A percentile compares a stretch with the other conserved stretches of the same genome.
Conservation (phyloP, 768 basidiomycete genomes). For the Xerocomellus amylosporus region DNA sequence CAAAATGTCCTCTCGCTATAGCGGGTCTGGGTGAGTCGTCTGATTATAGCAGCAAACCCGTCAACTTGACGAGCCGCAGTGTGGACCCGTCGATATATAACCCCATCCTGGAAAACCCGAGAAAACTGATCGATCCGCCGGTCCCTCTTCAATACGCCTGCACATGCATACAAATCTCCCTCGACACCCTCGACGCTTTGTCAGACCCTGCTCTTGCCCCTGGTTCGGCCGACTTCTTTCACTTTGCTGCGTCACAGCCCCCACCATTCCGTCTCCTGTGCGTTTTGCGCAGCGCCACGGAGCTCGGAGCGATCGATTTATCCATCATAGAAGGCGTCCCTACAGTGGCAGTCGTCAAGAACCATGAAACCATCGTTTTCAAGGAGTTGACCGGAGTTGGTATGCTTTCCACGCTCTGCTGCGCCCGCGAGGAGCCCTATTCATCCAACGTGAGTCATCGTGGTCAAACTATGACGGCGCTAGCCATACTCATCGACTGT, state of each 20-base stretch:
- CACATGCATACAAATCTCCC: constrained; percentile 39
- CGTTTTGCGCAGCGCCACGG: constrained; percentile 35
- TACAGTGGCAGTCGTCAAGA: constrained; percentile 42
- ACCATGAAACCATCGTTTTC: constrained; percentile 40
- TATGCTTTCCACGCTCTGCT: constrained; percentile 38
- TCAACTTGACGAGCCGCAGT: constrained; percentile 15
- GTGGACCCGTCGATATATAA: constrained; percentile 34
- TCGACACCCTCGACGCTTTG: constrained; percentile 44
- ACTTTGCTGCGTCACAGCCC: constrained; percentile 33
- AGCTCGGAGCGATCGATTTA: constrained; percentile 40
- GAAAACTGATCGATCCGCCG: constrained; percentile 41
- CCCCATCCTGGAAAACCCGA: constrained; percentile 31
- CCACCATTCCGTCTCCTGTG: constrained; percentile 43
- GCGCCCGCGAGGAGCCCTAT: constrained; percentile 32
- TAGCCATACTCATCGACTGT: constrained; percentile 5
- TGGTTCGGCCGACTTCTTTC: constrained; percentile 38
- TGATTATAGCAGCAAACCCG: background rate
- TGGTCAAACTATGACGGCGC: no score
- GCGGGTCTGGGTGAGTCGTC: constrained; percentile 16
- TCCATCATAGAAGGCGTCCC: constrained; percentile 43
- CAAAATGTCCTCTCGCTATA: constrained; percentile 23
- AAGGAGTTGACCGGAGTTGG: constrained; percentile 39
- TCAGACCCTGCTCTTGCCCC: constrained; percentile 41
- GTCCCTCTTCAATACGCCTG: constrained; percentile 45
- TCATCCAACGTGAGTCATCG: constrained; percentile 26